Evolutionary conservation across 2,329 filamentous ascomycete genomes (phyloP), one percentile per base, ranked within the genome.

Genomic region (Pseudocercospora eumusae): DNA sequence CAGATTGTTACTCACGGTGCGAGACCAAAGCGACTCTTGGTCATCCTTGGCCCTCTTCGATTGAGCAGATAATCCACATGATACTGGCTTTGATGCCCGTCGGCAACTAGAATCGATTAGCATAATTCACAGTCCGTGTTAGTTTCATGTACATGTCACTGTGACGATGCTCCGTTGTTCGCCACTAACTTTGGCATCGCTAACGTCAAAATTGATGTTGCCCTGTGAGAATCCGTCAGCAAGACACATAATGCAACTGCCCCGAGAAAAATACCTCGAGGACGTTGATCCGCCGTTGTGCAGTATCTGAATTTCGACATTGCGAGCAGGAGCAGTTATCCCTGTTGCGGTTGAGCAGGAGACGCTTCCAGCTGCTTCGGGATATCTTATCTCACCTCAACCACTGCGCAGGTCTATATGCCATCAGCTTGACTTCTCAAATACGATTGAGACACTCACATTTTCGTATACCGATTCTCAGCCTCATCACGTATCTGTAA

Each of bases 231-330:
- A n/a, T 56, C 45, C 18, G 15, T 53, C 21, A 56, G 31, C 28
- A 3, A 49, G 20, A 56, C 21, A 45, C 10, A 3, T 20, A 15
- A 15, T 21, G 44, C 21, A 21, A 11, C 11, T 31, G 3, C 53
- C n/a, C 18, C 9, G 10, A 15, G 27, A 9, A 15, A 27, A 28
- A 21, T 20, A 66, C 68, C 64, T 72, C 68, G 55, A 74, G 62
- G 6, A 74, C 72, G 33, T 73, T 74, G 62, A 73, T 70, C 33
- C 71, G 66, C 8, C 71, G 61, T 53, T 74, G 73, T 3, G 64
- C 70, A 7, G 73, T 74, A 28, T 73, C 68, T 20, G 59, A 65
- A 31, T 74, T 69, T 13, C 70, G 65, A 42, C 71, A 73, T 53
- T 69, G 55, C 4, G 67, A 57, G 58, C 72, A 71, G 25, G 66